Percentiles rank a stretch among this genome's conserved stretches.
phyloP scores from a whole-genome alignment of 2,329 filamentous ascomycete species.

The Dryadomyces sulphureus region DNA sequence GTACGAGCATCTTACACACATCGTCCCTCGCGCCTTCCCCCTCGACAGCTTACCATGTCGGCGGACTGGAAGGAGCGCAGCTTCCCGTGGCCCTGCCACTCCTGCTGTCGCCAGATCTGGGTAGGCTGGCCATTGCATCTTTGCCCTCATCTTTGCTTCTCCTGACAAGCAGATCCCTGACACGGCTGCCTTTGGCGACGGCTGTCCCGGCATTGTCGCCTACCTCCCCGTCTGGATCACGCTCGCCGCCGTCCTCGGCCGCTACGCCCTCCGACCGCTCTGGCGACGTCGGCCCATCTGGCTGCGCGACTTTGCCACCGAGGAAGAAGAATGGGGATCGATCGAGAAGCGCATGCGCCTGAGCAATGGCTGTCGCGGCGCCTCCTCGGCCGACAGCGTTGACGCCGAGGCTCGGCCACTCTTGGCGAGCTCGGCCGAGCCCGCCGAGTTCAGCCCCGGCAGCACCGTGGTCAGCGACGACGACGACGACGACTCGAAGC shows the following conservation, averaged over 20 bases:
- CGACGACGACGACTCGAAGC: background rate
- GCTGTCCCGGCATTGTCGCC: constrained; percentile 18
- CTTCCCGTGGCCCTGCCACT: constrained; percentile 18
- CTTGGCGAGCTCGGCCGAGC: background rate
- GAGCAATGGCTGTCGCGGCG: background rate
- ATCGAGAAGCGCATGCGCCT: constrained; percentile 1
- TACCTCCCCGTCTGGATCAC: constrained; percentile 18
- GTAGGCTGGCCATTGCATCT: constrained; percentile 11
- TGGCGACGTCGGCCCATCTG: constrained; percentile 19
- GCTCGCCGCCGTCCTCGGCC: constrained; percentile 16
- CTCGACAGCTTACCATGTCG: constrained; percentile 1
- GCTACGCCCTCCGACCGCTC: constrained; percentile 16
- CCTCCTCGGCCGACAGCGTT: too few relatives aligned
- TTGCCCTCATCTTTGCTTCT: background rate
- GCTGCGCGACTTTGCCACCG: constrained; percentile 20
- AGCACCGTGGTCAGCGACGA: background rate
- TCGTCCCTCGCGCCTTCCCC: background rate
- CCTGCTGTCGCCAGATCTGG: constrained; percentile 18
- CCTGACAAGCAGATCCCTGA: constrained; percentile 14
- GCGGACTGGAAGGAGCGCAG: constrained; percentile 5
- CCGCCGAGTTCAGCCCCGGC: background rate
- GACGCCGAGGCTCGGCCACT: background rate
- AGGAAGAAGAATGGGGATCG: constrained; percentile 10
- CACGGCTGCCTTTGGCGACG: constrained; percentile 15
- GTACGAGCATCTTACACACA: background rate